These are phyloP conservation scores for barrel medic (Medicago truncatula) DNA, from an alignment of 306 rosid genomes.

Conservation along the genomic window DNA sequence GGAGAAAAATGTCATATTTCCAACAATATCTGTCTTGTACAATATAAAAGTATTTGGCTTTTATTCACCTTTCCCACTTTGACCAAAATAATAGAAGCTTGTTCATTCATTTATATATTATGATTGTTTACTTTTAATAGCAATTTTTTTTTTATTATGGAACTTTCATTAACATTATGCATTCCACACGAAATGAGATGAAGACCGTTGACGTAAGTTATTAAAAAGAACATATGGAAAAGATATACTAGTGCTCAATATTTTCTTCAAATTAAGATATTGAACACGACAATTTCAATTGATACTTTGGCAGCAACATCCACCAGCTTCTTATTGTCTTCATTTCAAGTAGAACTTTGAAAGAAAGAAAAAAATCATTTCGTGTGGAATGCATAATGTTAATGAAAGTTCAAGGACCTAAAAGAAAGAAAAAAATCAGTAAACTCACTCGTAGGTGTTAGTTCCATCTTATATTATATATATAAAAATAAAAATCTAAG, in stretches of 20 bases:
- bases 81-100: background rate
- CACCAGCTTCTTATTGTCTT: too few species aligned
- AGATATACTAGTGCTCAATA: background rate
- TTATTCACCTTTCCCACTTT: conserved; percentile 21
- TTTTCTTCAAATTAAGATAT: background rate
- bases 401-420: too few species aligned
- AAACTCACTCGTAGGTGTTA: too few species aligned
- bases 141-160: background rate
- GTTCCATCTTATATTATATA: too few species aligned
- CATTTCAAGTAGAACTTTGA: too few species aligned
- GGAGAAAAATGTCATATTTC: conserved; percentile 37
- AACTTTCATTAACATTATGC: background rate
- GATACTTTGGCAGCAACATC: too few species aligned
- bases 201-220: conserved; percentile 1
- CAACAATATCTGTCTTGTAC: conserved; percentile 23
- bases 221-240: background rate
- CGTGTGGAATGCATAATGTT: too few species aligned
- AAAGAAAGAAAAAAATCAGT: too few species aligned
- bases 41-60: conserved; percentile 19
- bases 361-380: too few species aligned
- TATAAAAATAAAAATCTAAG: too few species aligned
- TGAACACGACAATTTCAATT: too few species aligned
- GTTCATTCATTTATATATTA: background rate
- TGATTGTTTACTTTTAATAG: conserved; percentile 2
- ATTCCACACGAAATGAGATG: background rate